Base-by-base conservation (phyloP, 805 yeast genomes). In the Lachancea kluyveri region DNA sequence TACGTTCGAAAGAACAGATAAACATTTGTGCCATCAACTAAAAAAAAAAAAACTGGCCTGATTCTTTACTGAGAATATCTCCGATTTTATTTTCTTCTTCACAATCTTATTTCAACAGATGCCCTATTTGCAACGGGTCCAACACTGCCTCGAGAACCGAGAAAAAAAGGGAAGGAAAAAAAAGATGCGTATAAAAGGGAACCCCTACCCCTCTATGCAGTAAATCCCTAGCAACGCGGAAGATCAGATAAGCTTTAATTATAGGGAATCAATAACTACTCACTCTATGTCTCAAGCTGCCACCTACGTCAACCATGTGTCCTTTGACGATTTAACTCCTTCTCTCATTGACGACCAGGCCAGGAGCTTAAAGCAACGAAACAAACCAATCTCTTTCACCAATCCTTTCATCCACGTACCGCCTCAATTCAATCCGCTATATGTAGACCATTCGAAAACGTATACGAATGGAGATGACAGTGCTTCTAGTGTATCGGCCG, bases 321-420 rank as follows among this genome's bases (percentile, higher is more conserved):
- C 60, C 10, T 56, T 56, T 24, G 57, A 56, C 37, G 57, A 56
- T 35, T 36, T 56, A 6, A 39, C 58, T 9, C 60, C 61, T 7
- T 31, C 49, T 3, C 32, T 52, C 23, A 33, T 44, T 1, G 58
- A 54, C 28, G 57, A 50, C 21, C 54, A 54, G 36, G 47, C 44
- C 4, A 40, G 39, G n/a, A 27, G 36, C 6, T 21, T 45, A 16
- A 51, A 47, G 27, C 37, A 43, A 4, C 35, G 37, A 17, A 37
- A 43, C 17, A 31, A 38, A 10, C 48, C 39, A 30, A 38, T 49
- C 4, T 42, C 46, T 5, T 46, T 41, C 27, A 47, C 42, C 14
- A 50, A 52, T 28, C 44, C 43, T 19, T 54, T 45, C 23, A 26
- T 48, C 15, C 57, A 53, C 35, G 35, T 51, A 4, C 59, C 61